These are phyloP conservation scores for Saitoella complicata DNA, from an alignment of 805 yeast species.

Conservation along the genomic window DNA sequence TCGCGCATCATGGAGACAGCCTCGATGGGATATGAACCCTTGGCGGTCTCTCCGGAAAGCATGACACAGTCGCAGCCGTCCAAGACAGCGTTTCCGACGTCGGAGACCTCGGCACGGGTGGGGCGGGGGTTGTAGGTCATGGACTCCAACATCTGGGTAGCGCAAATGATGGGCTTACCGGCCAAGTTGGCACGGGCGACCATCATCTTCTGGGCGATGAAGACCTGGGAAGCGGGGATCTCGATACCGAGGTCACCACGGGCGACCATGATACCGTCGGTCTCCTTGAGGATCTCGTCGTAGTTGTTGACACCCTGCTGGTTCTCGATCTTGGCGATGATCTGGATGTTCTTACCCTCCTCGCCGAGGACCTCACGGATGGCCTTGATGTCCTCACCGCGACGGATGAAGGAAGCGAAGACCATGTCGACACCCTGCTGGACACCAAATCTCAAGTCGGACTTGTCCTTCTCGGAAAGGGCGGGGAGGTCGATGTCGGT, in stretches of 20 bases:
- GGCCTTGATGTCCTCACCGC: slow-evolving; percentile 74
- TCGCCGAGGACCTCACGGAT: slow-evolving; percentile 93
- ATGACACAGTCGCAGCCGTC: slow-evolving; percentile 99
- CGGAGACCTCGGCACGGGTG: slow-evolving; percentile 98
- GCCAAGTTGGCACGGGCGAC: slow-evolving; percentile 98
- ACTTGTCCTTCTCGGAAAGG: slow-evolving; percentile 87
- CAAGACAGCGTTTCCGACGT: slow-evolving; percentile 96
- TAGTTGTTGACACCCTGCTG: slow-evolving; percentile 99
- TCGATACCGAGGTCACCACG: slow-evolving; percentile 99
- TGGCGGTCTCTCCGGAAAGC: slow-evolving; percentile 99
- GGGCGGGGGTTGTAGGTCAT: slow-evolving; percentile 99
- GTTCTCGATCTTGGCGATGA: slow-evolving; percentile 94
- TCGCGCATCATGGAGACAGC: slow-evolving; percentile 99
- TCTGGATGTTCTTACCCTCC: slow-evolving; percentile 90
- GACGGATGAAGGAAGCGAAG: slow-evolving; percentile 95
- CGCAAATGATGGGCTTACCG: slow-evolving; percentile 98
- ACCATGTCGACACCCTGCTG: slow-evolving; percentile 96
- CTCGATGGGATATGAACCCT: slow-evolving; percentile 96
- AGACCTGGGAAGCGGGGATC: slow-evolving; percentile 97
- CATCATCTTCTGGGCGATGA: slow-evolving; percentile 95
- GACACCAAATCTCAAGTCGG: slow-evolving; percentile 87
- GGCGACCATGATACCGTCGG: slow-evolving; percentile 99
- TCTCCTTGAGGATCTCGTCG: slow-evolving; percentile 82
- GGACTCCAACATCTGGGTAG: slow-evolving; percentile 98
- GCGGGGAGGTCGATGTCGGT: slow-evolving; percentile 99